Conservation (phyloP, 768 basidiomycete species). For the Boletellus sp. region DNA sequence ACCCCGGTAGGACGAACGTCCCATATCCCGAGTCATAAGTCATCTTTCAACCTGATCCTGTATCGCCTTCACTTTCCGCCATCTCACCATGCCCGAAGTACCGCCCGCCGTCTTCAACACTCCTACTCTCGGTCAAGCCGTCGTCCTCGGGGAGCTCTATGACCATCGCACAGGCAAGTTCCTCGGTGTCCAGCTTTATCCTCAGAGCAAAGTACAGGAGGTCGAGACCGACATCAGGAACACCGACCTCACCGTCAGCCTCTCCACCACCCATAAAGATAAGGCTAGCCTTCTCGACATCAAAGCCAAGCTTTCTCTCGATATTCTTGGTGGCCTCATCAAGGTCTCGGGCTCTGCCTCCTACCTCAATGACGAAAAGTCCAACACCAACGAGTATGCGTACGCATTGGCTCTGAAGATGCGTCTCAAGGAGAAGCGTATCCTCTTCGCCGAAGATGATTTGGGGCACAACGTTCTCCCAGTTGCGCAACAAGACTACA, state of each 20-base stretch:
- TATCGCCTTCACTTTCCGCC: too few relatives aligned
- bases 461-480: not conserved
- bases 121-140: not conserved
- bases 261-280: not conserved
- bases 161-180: not conserved
- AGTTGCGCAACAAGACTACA: not conserved
- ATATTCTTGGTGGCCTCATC: not conserved
- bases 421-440: not conserved
- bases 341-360: not conserved
- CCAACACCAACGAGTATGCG: not conserved
- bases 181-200: too few relatives aligned
- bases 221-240: too few relatives aligned
- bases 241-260: not conserved
- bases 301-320: not conserved
- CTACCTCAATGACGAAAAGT: not conserved
- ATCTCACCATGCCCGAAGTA: not conserved
- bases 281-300: not conserved
- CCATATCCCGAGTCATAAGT: too few relatives aligned
- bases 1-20: too few relatives aligned
- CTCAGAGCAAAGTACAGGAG: too few relatives aligned
- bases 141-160: not conserved
- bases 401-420: not conserved
- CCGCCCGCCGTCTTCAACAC: not conserved
- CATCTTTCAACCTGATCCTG: too few relatives aligned
- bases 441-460: not conserved